Percentiles rank a stretch among this genome's conserved stretches.
These are phyloP conservation scores for Geotrichum histeridarum DNA, from an alignment of 1,139 yeast species.

Conservation along the genomic window DNA sequence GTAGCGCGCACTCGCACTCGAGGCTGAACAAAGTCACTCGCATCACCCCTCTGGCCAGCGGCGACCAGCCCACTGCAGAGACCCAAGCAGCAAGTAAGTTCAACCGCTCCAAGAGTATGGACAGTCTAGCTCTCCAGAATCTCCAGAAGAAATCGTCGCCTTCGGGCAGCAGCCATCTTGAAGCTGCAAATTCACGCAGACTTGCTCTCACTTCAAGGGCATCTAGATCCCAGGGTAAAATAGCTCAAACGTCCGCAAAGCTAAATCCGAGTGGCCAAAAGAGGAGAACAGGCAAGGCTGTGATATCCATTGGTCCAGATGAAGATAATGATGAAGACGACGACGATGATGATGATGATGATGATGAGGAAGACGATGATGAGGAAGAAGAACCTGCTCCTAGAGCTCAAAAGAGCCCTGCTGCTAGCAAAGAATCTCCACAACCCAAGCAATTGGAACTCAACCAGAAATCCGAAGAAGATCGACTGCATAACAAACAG, in stretches of 20 bases:
- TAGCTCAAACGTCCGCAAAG: conserved; percentile 22
- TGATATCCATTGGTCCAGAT: conserved; percentile 15
- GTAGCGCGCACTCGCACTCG: conserved; percentile 13
- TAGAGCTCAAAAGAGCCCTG: neutral
- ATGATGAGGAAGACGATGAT: neutral
- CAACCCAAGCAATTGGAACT: neutral
- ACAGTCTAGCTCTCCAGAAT: conserved; percentile 1
- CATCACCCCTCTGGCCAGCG: conserved; percentile 1
- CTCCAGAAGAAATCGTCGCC: neutral
- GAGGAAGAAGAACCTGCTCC: neutral
- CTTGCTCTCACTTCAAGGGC: conserved; percentile 20
- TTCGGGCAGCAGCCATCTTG: conserved; percentile 1
- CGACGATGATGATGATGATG: conserved; percentile 34
- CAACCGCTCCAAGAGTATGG: conserved; percentile 13
- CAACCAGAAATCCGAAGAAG: too few species aligned
- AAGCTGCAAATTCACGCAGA: neutral
- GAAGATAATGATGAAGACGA: conserved; percentile 29
- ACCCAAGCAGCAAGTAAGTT: conserved; percentile 15
- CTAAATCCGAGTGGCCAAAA: conserved; percentile 22
- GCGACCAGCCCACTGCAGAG: conserved; percentile 22
- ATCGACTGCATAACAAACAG: too few species aligned
- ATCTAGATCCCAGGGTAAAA: conserved; percentile 12
- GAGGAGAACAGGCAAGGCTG: conserved; percentile 13
- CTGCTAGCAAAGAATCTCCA: neutral
- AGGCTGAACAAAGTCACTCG: conserved; percentile 13